Percentiles rank a stretch among this genome's conserved stretches.
Conservation (phyloP, 1,284 basidiomycete genomes). For the Trametes sp. region DNA sequence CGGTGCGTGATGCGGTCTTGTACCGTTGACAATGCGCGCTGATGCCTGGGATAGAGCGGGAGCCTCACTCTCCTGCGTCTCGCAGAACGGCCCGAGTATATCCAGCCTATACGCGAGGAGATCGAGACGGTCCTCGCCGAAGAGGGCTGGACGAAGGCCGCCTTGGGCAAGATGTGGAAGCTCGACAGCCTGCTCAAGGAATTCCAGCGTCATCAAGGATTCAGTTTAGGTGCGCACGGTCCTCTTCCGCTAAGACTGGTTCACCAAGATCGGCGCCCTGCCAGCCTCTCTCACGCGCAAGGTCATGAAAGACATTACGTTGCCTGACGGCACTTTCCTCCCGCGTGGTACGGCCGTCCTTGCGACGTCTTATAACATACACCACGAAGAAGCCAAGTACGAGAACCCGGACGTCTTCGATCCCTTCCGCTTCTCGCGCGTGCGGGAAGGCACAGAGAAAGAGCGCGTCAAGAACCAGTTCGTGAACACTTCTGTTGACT, state of each 20-base stretch:
- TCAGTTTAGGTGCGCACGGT: constrained; percentile 32
- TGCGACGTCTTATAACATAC: constrained; percentile 47
- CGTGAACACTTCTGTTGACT: constrained; percentile 46
- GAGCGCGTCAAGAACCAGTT: constrained; percentile 38
- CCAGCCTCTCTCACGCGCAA: constrained; percentile 25
- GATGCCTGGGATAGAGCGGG: constrained; percentile 37
- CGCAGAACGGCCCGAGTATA: constrained; percentile 48
- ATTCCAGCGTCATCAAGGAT: constrained; percentile 45
- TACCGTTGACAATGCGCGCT: neutral
- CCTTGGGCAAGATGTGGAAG: constrained; percentile 52
- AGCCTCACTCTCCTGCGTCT: constrained; percentile 48
- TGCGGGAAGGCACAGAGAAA: constrained; percentile 39
- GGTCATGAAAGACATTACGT: constrained; percentile 44
- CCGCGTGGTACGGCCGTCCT: constrained; percentile 51
- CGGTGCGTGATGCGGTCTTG: constrained; percentile 23
- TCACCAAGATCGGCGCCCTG: neutral
- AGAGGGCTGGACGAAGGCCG: constrained; percentile 54
- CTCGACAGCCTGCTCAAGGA: constrained; percentile 62
- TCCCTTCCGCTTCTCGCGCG: constrained; percentile 53
- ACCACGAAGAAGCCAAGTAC: constrained; percentile 50
- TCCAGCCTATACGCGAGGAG: constrained; percentile 52
- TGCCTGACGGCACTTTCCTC: constrained; percentile 51
- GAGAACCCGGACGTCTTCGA: constrained; percentile 47
- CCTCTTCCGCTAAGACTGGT: neutral
- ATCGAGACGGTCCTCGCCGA: constrained; percentile 44